Conservation (phyloP, 768 basidiomycete genomes). For the Agrocybe chaxingu region DNA sequence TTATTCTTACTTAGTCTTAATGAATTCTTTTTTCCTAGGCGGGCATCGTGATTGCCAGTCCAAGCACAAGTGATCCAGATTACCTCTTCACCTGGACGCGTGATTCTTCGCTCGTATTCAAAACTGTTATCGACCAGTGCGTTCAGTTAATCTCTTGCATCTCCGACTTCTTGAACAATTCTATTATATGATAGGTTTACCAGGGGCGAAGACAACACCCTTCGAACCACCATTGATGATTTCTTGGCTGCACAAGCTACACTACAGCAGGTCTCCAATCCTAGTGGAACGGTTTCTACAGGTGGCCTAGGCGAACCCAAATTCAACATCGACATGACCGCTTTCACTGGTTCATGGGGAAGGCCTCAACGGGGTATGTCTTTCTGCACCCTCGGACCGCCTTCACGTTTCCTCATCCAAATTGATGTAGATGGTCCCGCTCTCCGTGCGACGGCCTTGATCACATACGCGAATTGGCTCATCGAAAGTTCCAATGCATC, state of each 20-base stretch:
- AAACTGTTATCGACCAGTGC: constrained; percentile 44
- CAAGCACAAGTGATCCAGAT: constrained; percentile 47
- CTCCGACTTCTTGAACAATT: constrained; percentile 20
- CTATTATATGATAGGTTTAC: constrained; percentile 46
- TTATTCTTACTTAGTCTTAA: constrained; percentile 26
- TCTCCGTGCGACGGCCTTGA: constrained; percentile 65
- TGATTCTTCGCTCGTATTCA: constrained; percentile 65
- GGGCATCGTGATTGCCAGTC: constrained; percentile 59
- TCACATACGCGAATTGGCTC: constrained; percentile 70
- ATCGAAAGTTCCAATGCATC: constrained; percentile 46
- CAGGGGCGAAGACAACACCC: constrained; percentile 44
- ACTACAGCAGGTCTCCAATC: constrained; percentile 68
- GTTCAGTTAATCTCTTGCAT: constrained; percentile 25
- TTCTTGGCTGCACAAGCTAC: constrained; percentile 54
- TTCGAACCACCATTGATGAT: constrained; percentile 51
- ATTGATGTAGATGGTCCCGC: constrained; percentile 79
- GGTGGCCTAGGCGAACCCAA: constrained; percentile 83
- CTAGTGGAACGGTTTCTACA: constrained; percentile 58
- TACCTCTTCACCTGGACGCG: constrained; percentile 71
- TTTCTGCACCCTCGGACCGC: background rate
- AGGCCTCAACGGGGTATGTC: constrained; percentile 60
- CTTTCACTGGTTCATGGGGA: constrained; percentile 58
- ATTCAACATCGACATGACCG: constrained; percentile 63
- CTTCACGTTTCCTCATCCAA: constrained; percentile 20
- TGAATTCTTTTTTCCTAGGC: constrained; percentile 33